Evolutionary conservation across 2,329 filamentous ascomycete species (phyloP).

Genomic region (Zasmidium angulare): DNA sequence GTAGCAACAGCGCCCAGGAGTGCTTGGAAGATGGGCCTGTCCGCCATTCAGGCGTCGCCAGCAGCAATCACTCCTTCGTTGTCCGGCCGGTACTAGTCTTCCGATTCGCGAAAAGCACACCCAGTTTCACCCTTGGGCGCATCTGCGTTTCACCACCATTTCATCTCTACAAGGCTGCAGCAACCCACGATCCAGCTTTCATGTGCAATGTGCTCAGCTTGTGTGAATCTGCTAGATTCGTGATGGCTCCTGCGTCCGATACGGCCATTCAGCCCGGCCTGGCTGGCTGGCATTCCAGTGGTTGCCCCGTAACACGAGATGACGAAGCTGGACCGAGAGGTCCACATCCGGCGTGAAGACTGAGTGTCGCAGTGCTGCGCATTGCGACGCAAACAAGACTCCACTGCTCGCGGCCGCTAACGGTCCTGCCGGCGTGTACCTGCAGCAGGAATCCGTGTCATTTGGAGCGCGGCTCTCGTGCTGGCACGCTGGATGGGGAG

Average conservation of each 20-base stretch:
- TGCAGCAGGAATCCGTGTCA: background rate
- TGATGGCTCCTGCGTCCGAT: background rate
- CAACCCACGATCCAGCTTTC: slow-evolving; percentile 1
- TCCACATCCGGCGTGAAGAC: background rate
- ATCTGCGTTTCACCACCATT: slow-evolving; percentile 6
- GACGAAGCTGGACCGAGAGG: background rate
- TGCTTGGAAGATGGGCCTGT: background rate
- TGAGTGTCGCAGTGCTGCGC: background rate
- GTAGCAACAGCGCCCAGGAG: background rate
- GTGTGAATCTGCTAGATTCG: background rate
- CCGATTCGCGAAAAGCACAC: background rate
- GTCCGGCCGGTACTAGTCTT: background rate
- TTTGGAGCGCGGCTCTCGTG: background rate
- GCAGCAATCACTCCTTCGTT: too few species aligned
- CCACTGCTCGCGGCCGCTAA: background rate
- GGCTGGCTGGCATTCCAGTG: background rate
- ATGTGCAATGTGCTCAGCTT: background rate
- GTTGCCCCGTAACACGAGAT: background rate
- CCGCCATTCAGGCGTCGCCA: too few species aligned
- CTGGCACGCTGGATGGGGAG: background rate
- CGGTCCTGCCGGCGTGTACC: background rate
- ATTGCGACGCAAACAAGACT: background rate
- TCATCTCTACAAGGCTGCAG: slow-evolving; percentile 5
- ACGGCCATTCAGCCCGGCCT: background rate
- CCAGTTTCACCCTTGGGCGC: slow-evolving; percentile 1